Evolutionary conservation across 768 basidiomycete species (phyloP).

Genomic region (Hebeloma cylindrosporum): DNA sequence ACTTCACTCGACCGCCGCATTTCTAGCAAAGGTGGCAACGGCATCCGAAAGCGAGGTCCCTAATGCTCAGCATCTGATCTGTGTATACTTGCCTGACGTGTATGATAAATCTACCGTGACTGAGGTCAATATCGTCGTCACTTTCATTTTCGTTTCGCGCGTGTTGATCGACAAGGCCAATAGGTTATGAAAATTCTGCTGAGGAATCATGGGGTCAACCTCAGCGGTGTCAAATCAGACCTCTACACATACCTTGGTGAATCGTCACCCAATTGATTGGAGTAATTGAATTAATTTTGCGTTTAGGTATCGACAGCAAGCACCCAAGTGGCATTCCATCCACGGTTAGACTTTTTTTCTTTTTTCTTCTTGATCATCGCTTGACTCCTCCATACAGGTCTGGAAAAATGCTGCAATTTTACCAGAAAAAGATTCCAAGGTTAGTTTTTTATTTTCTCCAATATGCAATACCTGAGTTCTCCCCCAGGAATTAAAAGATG

Average conservation of each 20-base stretch:
- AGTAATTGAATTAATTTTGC: not conserved
- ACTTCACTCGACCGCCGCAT: slow-evolving; percentile 56
- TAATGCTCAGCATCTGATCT: slow-evolving; percentile 64
- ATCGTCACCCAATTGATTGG: not conserved
- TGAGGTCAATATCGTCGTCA: slow-evolving; percentile 37
- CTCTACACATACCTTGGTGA: slow-evolving; percentile 64
- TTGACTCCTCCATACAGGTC: slow-evolving; percentile 37
- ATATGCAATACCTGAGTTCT: not conserved
- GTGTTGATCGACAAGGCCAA: slow-evolving; percentile 4
- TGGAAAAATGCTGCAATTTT: slow-evolving; percentile 68
- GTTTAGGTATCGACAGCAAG: slow-evolving; percentile 69
- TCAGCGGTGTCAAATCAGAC: slow-evolving; percentile 71
- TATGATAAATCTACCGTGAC: slow-evolving; percentile 62
- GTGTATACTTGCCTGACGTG: slow-evolving; percentile 70
- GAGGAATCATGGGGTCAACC: slow-evolving; percentile 60
- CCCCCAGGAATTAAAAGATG: slow-evolving; percentile 70
- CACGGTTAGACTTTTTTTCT: slow-evolving; percentile 53
- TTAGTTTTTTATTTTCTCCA: slow-evolving; percentile 17
- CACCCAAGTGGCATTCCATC: slow-evolving; percentile 72
- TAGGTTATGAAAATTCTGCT: slow-evolving; percentile 72
- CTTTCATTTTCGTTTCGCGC: not conserved
- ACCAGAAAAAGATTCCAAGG: slow-evolving; percentile 63
- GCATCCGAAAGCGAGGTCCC: slow-evolving; percentile 46
- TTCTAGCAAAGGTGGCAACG: slow-evolving; percentile 65
- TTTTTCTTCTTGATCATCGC: not conserved